Base-by-base conservation (phyloP, 371 early-diverging fungal species). In the Mucor lusitanicus region DNA sequence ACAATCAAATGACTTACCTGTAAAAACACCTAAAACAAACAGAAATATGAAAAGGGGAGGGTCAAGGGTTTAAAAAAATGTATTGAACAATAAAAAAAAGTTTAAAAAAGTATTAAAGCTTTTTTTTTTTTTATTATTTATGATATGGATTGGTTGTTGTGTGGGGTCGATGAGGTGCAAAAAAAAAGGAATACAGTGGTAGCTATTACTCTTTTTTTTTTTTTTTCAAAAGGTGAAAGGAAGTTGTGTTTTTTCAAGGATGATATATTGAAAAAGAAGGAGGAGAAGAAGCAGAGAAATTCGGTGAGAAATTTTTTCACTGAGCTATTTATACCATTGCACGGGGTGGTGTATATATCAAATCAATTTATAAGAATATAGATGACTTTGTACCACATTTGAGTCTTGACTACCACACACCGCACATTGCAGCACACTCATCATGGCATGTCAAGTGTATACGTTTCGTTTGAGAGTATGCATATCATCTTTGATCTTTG, bases 11-110 rank as follows among this genome's bases (percentile, higher is more conserved):
- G 19, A 28, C 11, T 46, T 71, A 64, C 64, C 68, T 65, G 62
- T 68, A 42, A 72, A 68, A 72, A 72, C 72, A 63, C 72, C 68
- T 56, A 64, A 68, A 72, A 72, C 64, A 65, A 68, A 64, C 62
- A 65, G 65, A 68, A 72, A 65, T 57, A 65, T 62, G 59, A 65
- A 65, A 53, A 46, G 56, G 35, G 42, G 50, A 64, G 53, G 68
- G 59, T 62, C 60, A 61, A 57, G 57, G 61, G 56, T 64, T 64
- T 72, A 58, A 62, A 61, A 59, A 58, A 23, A 37, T 17, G 13
- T 19, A 23, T n/a, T 40, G 39, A 28, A 13, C 35, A 30, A 54
- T 35, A 61, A 60, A 60, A 66, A 66, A 60, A 55, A 25, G 50
- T 40, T 54, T 28, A n/a, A n/a, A 54, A 27, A 40, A 54, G 37